A percentile compares a stretch with the other conserved stretches of the same genome.
Conservation (phyloP, 257 asterid species). For the Nicotiana sylvestris region DNA sequence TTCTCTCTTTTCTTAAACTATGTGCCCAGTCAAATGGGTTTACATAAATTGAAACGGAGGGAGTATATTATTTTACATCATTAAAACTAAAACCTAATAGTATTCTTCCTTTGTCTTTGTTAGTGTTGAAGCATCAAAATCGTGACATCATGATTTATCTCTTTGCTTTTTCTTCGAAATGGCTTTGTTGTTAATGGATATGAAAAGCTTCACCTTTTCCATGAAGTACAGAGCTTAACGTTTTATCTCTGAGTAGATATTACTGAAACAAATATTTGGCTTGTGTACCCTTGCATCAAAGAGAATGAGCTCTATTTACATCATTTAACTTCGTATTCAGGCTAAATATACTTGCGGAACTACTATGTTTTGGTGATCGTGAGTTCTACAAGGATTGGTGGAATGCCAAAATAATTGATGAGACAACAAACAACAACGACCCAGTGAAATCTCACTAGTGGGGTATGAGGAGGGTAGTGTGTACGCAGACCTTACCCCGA, state of each 20-base stretch:
- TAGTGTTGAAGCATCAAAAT: not conserved
- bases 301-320: not conserved
- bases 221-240: not conserved
- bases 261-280: not conserved
- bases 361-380: conserved; percentile 92
- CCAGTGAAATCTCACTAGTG: no score
- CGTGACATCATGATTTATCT: not conserved
- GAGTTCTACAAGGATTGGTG: conserved; percentile 99
- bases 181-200: not conserved
- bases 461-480: no score
- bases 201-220: not conserved
- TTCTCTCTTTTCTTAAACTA: no score
- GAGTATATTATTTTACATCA: no score
- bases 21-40: no score
- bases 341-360: conserved; percentile 98
- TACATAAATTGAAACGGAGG: no score
- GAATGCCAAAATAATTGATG: conserved; percentile 97
- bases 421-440: not conserved
- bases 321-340: conserved; percentile 16
- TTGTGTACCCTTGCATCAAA: conserved; percentile 5
- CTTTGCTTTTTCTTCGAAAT: not conserved
- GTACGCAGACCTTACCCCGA: no score
- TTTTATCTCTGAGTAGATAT: not conserved
- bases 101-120: not conserved
- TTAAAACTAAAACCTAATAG: no score